Percentiles rank a stretch among this genome's conserved stretches.
These are phyloP conservation scores for Chytriomyces hyalinus DNA, from an alignment of 192 early-diverging fungal species.

Conservation along the genomic window DNA sequence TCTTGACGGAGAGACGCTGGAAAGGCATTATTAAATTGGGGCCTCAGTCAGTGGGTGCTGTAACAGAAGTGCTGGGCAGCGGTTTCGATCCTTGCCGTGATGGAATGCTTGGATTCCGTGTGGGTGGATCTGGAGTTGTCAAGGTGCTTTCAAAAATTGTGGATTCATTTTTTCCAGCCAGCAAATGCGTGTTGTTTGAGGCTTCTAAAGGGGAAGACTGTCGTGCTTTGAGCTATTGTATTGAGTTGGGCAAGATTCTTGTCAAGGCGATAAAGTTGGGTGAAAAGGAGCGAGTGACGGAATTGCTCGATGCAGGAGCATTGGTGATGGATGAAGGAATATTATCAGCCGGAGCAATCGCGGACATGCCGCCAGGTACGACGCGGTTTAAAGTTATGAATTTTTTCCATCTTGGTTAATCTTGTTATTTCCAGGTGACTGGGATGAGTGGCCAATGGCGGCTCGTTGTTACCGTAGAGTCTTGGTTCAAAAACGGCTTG, in stretches of 20 bases:
- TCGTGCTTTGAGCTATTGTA: conserved; percentile 19
- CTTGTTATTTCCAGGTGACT: conserved; percentile 29
- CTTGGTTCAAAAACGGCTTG: conserved; percentile 32
- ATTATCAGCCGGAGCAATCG: conserved; percentile 22
- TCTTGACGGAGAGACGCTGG: conserved; percentile 33
- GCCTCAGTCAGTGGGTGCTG: conserved; percentile 18
- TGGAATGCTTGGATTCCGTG: conserved; percentile 32
- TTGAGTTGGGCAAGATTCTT: conserved; percentile 16
- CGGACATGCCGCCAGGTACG: conserved; percentile 37
- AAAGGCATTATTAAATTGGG: conserved; percentile 33
- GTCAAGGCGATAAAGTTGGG: conserved; percentile 30
- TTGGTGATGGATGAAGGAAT: conserved; percentile 34
- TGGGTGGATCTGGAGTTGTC: conserved; percentile 26
- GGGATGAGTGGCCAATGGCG: conserved; percentile 42
- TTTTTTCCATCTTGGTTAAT: not conserved
- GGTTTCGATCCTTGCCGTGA: conserved; percentile 33
- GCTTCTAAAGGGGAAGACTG: conserved; percentile 21
- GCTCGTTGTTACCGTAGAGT: conserved; percentile 39
- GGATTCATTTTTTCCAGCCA: conserved; percentile 14
- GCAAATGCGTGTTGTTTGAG: conserved; percentile 30
- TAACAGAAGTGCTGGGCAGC: conserved; percentile 18
- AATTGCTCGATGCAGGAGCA: conserved; percentile 41
- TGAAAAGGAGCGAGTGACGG: conserved; percentile 35
- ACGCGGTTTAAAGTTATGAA: not conserved
- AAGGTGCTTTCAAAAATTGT: conserved; percentile 22